Base-by-base conservation (phyloP, 78 protist genomes). In the Capsaspora owczarzaki region DNA sequence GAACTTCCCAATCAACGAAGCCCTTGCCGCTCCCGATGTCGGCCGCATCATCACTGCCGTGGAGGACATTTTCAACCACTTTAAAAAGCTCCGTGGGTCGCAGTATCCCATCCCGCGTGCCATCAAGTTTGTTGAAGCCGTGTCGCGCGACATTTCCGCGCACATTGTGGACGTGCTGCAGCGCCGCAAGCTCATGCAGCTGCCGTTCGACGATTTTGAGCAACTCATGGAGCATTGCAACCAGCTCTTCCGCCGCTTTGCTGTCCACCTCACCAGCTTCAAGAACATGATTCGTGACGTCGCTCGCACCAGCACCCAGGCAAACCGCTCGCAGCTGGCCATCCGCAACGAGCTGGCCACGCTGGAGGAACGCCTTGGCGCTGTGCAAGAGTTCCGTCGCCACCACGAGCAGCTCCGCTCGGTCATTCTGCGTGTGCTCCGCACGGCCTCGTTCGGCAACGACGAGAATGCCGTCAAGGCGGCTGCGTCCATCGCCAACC, bases 1-100 rank as follows among this genome's bases (percentile, higher is more conserved):
- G 51, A 90, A 89, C 61, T 84, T 91, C 60, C 94, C 94, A 49
- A 42, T 89, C 78, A 86, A 81, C 61, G 85, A 72, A 16, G 61
- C 89, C 1, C 76, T 91, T 27, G 70, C 87, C 23, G 83, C 89
- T n/a, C 44, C 82, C 66, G 90, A 86, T 37, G 25, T 86, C 31
- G 85, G 83, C 41, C 56, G 71, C 25, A 63, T 91, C 25, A 42
- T 49, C 3, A 25, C 71, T 2, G 84, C 89, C 29, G 33, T 86
- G 22, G 25, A 40, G 2, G 68, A 53, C 38, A 80, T 85, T 66
- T 91, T 82, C 66, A 60, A 80, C 3, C 90, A 91, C 77, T 66
- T 91, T 70, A 82, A 78, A 51, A 86, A 80, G 61, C 56, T 80
- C 22, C 47, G 56, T 69, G 81, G 79, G 72, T 82, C 69, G 82